A percentile compares a stretch with the other conserved stretches of the same genome.
Evolutionary conservation across 164 flowering plant species (phyloP).

Genomic region (Tetracentron sinense): DNA sequence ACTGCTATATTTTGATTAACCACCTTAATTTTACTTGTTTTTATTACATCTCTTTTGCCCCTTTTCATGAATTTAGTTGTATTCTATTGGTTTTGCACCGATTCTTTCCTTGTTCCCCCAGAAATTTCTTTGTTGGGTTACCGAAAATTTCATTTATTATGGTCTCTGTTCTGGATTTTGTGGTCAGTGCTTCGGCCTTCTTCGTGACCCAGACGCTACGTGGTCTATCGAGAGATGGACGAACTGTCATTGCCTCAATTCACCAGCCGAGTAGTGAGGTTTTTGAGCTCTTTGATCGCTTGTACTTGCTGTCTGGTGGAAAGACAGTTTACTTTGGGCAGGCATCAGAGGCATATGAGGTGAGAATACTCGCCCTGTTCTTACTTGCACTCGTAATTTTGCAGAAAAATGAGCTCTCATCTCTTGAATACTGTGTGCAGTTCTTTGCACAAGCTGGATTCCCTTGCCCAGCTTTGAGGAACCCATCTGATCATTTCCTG

Average conservation of each 20-base stretch:
- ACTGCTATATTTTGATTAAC: too few species aligned
- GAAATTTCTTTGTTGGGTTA: neutral
- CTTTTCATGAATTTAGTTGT: neutral
- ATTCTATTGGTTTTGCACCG: conserved; percentile 4
- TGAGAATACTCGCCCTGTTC: conserved; percentile 11
- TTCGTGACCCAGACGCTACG: conserved; percentile 90
- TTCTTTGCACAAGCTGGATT: conserved; percentile 96
- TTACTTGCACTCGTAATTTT: neutral
- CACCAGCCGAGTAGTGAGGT: conserved; percentile 99
- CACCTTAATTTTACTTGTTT: neutral
- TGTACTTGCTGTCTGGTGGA: conserved; percentile 90
- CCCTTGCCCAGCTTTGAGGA: conserved; percentile 92
- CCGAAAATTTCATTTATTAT: neutral
- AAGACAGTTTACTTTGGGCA: conserved; percentile 87
- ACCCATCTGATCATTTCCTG: conserved; percentile 95
- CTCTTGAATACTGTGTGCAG: conserved; percentile 29
- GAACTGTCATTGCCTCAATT: conserved; percentile 90
- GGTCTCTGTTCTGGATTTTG: conserved; percentile 1
- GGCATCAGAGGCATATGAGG: conserved; percentile 88
- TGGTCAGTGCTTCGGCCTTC: conserved; percentile 86
- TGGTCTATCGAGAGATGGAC: conserved; percentile 72
- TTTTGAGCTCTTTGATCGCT: conserved; percentile 81
- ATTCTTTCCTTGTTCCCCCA: neutral
- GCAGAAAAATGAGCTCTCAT: neutral
- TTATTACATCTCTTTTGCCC: too few species aligned